These are phyloP conservation scores for Ustilago shanxiensis DNA, from an alignment of 1,284 basidiomycete species.

Conservation along the genomic window DNA sequence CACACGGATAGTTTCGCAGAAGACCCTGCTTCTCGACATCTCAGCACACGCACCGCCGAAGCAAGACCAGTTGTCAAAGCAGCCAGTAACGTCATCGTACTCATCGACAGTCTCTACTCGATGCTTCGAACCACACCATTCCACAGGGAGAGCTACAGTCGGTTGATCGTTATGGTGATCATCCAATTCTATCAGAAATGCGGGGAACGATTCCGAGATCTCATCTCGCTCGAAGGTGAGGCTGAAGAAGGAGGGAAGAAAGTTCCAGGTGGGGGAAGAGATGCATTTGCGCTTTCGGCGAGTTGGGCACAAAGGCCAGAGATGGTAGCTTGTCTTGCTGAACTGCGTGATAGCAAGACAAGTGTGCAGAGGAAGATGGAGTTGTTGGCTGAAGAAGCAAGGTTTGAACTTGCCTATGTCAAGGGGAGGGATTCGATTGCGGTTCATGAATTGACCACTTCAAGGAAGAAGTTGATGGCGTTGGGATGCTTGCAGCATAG, in stretches of 20 bases:
- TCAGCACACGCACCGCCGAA: constrained; percentile 53
- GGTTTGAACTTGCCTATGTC: constrained; percentile 42
- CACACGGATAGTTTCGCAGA: constrained; percentile 77
- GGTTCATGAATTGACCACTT: constrained; percentile 77
- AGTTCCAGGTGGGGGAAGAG: neutral
- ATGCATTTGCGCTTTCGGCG: constrained; percentile 47
- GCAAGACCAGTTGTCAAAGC: constrained; percentile 84
- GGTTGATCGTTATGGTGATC: constrained; percentile 93
- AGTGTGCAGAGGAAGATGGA: constrained; percentile 18
- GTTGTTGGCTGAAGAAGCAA: constrained; percentile 50
- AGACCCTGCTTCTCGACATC: constrained; percentile 36
- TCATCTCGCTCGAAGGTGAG: constrained; percentile 73
- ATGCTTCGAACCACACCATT: constrained; percentile 96
- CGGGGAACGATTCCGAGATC: constrained; percentile 84
- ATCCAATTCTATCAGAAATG: constrained; percentile 97
- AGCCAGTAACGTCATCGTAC: constrained; percentile 84
- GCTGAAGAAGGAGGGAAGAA: neutral
- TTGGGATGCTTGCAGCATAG: constrained; percentile 87
- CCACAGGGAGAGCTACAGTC: constrained; percentile 84
- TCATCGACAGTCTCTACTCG: constrained; percentile 90
- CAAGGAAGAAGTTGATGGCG: constrained; percentile 80
- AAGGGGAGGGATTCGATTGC: constrained; percentile 26
- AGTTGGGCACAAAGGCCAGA: constrained; percentile 75
- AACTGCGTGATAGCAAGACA: constrained; percentile 71
- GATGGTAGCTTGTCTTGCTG: constrained; percentile 79